Evolutionary conservation across 352 stramenopile species (phyloP).

Genomic region (Peronospora farinosa): DNA sequence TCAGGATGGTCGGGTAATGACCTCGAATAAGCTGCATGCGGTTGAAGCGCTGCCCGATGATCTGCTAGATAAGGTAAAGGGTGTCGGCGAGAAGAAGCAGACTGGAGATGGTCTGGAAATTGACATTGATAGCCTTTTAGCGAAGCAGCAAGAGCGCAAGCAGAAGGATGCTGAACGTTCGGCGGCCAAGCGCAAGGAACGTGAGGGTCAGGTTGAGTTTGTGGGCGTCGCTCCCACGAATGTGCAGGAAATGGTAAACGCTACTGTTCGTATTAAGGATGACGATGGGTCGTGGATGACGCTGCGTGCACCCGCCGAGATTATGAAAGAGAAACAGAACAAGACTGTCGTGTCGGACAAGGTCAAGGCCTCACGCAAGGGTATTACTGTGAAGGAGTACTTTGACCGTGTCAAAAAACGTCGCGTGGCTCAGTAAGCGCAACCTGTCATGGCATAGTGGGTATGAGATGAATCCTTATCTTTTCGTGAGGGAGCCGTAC

Average conservation of each 20-base stretch:
- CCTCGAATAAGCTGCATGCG: constrained; percentile 77
- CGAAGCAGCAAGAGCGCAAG: constrained; percentile 64
- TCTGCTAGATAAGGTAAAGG: constrained; percentile 46
- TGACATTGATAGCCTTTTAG: constrained; percentile 66
- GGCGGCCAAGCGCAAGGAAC: constrained; percentile 35
- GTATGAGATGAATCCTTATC: not conserved
- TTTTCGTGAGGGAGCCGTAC: not conserved
- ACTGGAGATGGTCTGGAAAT: constrained; percentile 45
- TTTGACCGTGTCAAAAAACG: constrained; percentile 82
- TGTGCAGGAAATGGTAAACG: constrained; percentile 66
- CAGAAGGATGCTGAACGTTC: constrained; percentile 47
- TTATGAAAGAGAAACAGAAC: constrained; percentile 67
- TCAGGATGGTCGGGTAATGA: constrained; percentile 74
- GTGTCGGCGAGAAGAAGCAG: constrained; percentile 26
- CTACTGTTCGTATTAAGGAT: constrained; percentile 76
- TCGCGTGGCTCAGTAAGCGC: constrained; percentile 40
- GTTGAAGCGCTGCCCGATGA: constrained; percentile 79
- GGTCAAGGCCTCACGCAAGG: constrained; percentile 64
- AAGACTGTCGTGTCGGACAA: constrained; percentile 59
- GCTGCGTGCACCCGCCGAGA: constrained; percentile 67
- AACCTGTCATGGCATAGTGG: not conserved
- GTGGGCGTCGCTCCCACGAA: constrained; percentile 50
- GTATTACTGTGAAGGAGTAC: constrained; percentile 83
- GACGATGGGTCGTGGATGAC: constrained; percentile 82
- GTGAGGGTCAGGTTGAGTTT: constrained; percentile 55